Base-by-base conservation (phyloP, 2,329 filamentous ascomycete genomes). In the Sarocladium oryzae region DNA sequence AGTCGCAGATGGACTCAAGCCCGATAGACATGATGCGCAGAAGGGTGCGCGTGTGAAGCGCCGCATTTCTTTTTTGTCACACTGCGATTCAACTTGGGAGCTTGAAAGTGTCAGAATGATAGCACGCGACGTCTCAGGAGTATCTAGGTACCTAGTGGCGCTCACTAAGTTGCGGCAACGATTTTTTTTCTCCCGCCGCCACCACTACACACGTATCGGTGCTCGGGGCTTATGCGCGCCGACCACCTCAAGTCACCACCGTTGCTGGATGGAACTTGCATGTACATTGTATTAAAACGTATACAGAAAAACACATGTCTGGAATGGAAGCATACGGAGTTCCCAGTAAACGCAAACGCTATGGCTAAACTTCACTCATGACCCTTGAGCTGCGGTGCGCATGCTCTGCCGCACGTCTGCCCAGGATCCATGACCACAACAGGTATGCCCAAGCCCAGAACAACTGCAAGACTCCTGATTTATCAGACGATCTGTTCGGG, bases 1-100 rank as follows among this genome's bases (percentile, higher is more conserved):
- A 30, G 26, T 56, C 51, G 26, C 53, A 49, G 11, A 56, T 56
- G 30, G 52, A 37, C 43, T 21, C 20, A 53, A 20, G 21, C 18
- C 50, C n/a, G 32, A 35, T 7, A 46, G 45, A 28, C 61, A 63
- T 11, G 61, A 54, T 40, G 58, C 58, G 45, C 60, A 65, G 16
- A 60, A 51, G 7, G 60, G 36, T 15, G 20, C 35, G 16, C 45
- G 38, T 16, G 26, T 15, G 28, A 46, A 10, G 8, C 45, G 53
- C 28, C 50, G 53, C 53, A 54, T 54, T 8, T 20, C 32, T 11
- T 3, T 10, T 26, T 30, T 30, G 13, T 30, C 28, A 30, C 7
- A 7, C 21, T 36, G 18, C 9, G 18, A 4, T 36, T 28, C 21
- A 3, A 8, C 15, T 33, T 6, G 18, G 32, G 15, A 16, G 20